These are phyloP conservation scores for Magnolia officinalis DNA, from an alignment of 164 flowering plant genomes.

Conservation along the genomic window DNA sequence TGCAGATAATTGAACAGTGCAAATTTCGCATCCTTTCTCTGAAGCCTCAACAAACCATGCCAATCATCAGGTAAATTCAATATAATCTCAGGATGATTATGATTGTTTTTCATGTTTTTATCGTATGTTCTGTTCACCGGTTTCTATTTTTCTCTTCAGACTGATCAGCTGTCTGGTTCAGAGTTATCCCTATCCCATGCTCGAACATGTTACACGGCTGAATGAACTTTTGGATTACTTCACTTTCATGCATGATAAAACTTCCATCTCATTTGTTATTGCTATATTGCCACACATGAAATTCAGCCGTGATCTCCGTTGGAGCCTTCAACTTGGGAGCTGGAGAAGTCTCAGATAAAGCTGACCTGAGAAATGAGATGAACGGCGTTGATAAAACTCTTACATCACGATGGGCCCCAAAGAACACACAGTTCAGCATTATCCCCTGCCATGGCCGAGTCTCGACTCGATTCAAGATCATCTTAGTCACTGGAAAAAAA, in stretches of 20 bases:
- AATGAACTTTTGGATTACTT: conserved; percentile 88
- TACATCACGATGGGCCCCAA: too few relatives aligned
- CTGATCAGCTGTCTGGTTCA: conserved; percentile 53
- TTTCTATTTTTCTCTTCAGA: conserved; percentile 30
- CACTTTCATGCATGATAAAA: conserved; percentile 56
- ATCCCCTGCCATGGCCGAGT: too few relatives aligned
- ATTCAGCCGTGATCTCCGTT: conserved; percentile 63
- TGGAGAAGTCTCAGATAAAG: too few relatives aligned
- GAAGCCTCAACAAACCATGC: conserved; percentile 61
- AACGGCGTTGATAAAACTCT: too few relatives aligned
- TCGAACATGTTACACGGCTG: conserved; percentile 64
- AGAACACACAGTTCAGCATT: too few relatives aligned
- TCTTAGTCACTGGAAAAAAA: too few relatives aligned
- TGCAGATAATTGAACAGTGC: conserved; percentile 84
- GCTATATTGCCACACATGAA: conserved; percentile 65
- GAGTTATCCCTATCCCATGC: conserved; percentile 54
- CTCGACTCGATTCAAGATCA: too few relatives aligned
- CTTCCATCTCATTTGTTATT: conserved; percentile 45
- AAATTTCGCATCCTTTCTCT: conserved; percentile 70
- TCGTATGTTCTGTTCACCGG: conserved; percentile 1
- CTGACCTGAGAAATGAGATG: too few relatives aligned
- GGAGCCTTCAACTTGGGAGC: too few relatives aligned
- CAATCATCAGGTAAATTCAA: conserved; percentile 52
- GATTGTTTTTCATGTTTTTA: background rate
- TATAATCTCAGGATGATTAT: background rate